Base-by-base conservation (phyloP, 495 filamentous ascomycete genomes). In the Parathielavia appendiculata region DNA sequence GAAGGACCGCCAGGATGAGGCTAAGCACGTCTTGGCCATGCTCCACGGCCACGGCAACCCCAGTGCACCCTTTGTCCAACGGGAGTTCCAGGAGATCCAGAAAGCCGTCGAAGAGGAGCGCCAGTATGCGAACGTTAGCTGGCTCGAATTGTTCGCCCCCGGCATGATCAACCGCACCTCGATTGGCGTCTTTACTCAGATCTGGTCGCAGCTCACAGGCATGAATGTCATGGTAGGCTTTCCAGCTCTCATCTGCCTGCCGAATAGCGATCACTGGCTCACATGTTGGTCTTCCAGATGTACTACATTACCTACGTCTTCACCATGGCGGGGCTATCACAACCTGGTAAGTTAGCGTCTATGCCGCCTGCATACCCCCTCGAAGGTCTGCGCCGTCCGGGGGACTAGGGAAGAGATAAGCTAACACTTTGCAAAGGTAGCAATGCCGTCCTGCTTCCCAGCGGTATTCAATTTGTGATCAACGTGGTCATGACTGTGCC, bases 161-260 rank as follows among this genome's bases (percentile, higher is more conserved):
- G 70, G 77, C 41, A 91, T 91, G 86, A 74, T 90, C 66, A 89
- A 89, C 71, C 82, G 86, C 13, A 88, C 86, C 32, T 76, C 82
- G 53, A 83, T 90, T 62, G 88, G 89, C 51, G 63, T 92, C 45
- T 90, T 90, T 63, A 88, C 84, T 0, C 89, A 92, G 68, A 87
- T 93, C 66, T 92, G 89, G 89, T 85, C 83, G 30, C 89, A 93
- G 65, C 75, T 92, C 19, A 89, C 87, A 0, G 89, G 89, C 14
- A 90, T 90, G 85, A 92, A 91, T 66, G 87, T 90, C 13, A 91
- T 91, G 87, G 90, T 90, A 82, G 12, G 59, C 63, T 73, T 47
- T 71, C 67, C 44, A 63, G 71, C 2, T 3, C 9, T 38, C 41
- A 3, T 20, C 9, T 9, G 2, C 41, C 19, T 44, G 6, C 2